Conservation (phyloP, 495 filamentous ascomycete genomes). For the Penicillium cataractarum region DNA sequence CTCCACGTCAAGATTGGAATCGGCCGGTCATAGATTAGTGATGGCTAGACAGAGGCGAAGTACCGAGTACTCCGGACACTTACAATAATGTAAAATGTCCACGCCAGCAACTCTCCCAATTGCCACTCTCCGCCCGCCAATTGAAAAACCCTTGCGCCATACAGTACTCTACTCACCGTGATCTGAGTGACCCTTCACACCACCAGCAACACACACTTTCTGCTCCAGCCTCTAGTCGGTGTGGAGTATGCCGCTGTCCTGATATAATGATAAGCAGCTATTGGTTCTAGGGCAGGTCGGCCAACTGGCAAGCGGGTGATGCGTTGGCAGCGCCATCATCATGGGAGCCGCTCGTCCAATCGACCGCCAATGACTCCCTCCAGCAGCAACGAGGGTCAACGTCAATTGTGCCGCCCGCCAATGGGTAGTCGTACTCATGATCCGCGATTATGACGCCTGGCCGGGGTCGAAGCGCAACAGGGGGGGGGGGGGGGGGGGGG, state of each 20-base stretch:
- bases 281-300: constrained; percentile 18
- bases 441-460: not conserved
- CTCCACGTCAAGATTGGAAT: constrained; percentile 5
- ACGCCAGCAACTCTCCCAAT: not conserved
- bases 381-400: constrained; percentile 11
- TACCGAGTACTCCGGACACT: too few species aligned
- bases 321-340: constrained; percentile 23
- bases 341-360: constrained; percentile 17
- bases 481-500: not conserved
- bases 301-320: constrained; percentile 30
- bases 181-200: not conserved
- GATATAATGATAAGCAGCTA: constrained; percentile 14
- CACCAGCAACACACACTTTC: not conserved
- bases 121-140: not conserved
- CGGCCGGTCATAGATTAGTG: constrained; percentile 1
- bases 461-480: not conserved
- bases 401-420: not conserved
- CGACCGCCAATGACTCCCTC: constrained; percentile 5
- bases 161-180: not conserved
- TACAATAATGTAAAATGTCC: not conserved
- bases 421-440: constrained; percentile 1
- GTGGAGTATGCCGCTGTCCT: constrained; percentile 4
- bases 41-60: not conserved
- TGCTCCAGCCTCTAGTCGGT: constrained; percentile 7
- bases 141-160: not conserved